Evolutionary conservation across 225 moss, liverwort and hornwort genomes (phyloP).

Genomic region (Marchantia polymorpha): DNA sequence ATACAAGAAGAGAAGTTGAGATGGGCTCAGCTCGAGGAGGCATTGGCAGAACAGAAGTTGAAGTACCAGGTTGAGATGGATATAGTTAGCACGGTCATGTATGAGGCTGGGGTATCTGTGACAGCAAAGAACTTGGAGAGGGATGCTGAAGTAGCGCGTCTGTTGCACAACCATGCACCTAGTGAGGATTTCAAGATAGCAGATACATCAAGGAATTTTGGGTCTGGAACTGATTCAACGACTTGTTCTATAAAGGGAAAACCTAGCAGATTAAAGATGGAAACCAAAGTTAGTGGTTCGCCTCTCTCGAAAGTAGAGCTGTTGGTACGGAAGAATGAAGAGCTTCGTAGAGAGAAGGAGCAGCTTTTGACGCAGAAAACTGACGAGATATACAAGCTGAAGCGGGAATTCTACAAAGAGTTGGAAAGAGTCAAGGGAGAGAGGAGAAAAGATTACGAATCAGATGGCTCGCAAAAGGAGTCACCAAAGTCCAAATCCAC

Average conservation of each 20-base stretch:
- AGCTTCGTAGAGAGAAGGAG: slow-evolving; percentile 81
- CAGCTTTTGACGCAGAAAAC: slow-evolving; percentile 64
- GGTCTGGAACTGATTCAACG: slow-evolving; percentile 4
- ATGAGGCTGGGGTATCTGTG: not conserved
- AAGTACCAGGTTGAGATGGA: slow-evolving; percentile 30
- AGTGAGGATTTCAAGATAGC: not conserved
- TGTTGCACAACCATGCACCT: slow-evolving; percentile 7
- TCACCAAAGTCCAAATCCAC: not conserved
- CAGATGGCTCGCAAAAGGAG: not conserved
- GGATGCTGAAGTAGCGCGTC: not conserved
- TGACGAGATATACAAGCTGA: slow-evolving; percentile 58
- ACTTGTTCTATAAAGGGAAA: not conserved
- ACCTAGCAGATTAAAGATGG: not conserved
- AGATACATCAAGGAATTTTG: not conserved
- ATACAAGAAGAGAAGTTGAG: slow-evolving; percentile 28
- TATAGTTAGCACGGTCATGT: slow-evolving; percentile 28
- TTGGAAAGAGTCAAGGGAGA: slow-evolving; percentile 54
- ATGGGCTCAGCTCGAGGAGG: slow-evolving; percentile 25
- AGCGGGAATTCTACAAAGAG: slow-evolving; percentile 54
- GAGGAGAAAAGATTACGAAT: slow-evolving; percentile 25
- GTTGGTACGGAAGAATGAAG: slow-evolving; percentile 32
- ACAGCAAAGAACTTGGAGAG: slow-evolving; percentile 14
- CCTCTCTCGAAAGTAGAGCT: slow-evolving; percentile 12
- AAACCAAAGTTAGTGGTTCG: not conserved
- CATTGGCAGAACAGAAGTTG: slow-evolving; percentile 27